Evolutionary conservation across 495 filamentous ascomycete genomes (phyloP), one percentile per base, ranked within the genome.

Genomic region (Amniculicola lignicola): DNA sequence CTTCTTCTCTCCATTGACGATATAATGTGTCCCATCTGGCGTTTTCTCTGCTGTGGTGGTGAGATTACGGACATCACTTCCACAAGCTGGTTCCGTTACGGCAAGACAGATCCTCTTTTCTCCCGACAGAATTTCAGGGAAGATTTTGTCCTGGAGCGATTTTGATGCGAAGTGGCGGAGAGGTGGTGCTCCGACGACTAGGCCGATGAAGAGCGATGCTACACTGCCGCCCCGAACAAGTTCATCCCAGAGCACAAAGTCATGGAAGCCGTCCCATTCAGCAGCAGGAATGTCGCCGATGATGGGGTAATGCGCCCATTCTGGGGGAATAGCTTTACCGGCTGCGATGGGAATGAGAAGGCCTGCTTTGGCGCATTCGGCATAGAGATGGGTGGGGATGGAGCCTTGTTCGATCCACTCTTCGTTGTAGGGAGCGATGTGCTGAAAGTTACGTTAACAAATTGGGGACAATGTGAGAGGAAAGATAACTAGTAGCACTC

Each of bases 1-100:
- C 47, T 66, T 66, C 56, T 66, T 66, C 45, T 59, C 63, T 27
- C 63, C 63, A 28, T 66, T 66, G 33, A 66, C 63, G 19, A 66
- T 47, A 25, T 60, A 66, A 31, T 63, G 54, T 31, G 60, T 62
- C 3, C 63, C 55, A 28, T 63, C 54, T 4, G 53, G 31, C 23
- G 59, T 62, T 41, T 53, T 55, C 51, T 60, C 46, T 10, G 63
- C 63, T 6, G 53, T 56, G 0, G 53, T 59, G 5, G 54, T 63
- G 5, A 66, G 27, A 38, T 66, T 66, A 16, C 53, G 22, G 4
- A 66, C 63, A 44, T 66, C 63, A 27, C 27, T 41, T 3, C 63
- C 63, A 27, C 36, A 50, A 11, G 53, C 47, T 0, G 63, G 63
- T 47, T 66, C 63, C n/a, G 63, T 66, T 4, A 66, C 56, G 1